These are phyloP conservation scores for Grosmannia huntii DNA, from an alignment of 2,329 filamentous ascomycete genomes.

Conservation along the genomic window DNA sequence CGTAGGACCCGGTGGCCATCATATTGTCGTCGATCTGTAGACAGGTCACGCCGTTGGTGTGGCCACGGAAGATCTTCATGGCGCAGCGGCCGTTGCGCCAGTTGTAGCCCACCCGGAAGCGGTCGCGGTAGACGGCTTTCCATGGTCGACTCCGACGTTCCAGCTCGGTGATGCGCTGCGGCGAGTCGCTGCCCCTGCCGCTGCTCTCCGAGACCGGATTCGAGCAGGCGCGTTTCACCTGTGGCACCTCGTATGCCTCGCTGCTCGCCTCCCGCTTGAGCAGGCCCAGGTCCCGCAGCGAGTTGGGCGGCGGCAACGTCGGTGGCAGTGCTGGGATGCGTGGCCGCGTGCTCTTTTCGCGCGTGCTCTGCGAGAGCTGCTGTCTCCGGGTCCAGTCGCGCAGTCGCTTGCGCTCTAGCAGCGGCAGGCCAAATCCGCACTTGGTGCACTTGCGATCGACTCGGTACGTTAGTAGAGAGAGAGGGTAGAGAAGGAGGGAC, in stretches of 20 bases:
- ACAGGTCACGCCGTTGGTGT: slow-evolving; percentile 70
- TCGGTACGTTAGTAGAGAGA: background rate
- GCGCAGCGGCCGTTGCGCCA: slow-evolving; percentile 93
- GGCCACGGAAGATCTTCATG: slow-evolving; percentile 69
- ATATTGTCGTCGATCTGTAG: slow-evolving; percentile 66
- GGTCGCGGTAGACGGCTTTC: slow-evolving; percentile 95
- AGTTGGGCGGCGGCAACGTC: slow-evolving; percentile 16
- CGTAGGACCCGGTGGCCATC: slow-evolving; percentile 88
- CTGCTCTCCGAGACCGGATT: slow-evolving; percentile 9
- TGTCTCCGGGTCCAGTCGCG: slow-evolving; percentile 80
- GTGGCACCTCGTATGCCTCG: slow-evolving; percentile 15
- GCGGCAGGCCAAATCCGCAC: slow-evolving; percentile 87
- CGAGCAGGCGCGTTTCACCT: slow-evolving; percentile 14
- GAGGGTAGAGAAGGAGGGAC: background rate
- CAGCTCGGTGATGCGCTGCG: background rate
- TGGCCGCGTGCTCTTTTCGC: slow-evolving; percentile 15
- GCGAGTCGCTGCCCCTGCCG: background rate
- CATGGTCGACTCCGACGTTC: slow-evolving; percentile 56
- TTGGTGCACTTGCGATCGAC: slow-evolving; percentile 83
- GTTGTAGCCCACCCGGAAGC: slow-evolving; percentile 87
- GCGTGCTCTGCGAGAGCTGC: slow-evolving; percentile 38
- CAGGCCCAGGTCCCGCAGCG: slow-evolving; percentile 13
- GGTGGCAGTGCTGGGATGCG: slow-evolving; percentile 16
- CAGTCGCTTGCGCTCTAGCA: slow-evolving; percentile 78
- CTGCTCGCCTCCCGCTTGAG: slow-evolving; percentile 24